These are phyloP conservation scores for Rhynchospora tenuis DNA, from an alignment of 176 grass and related monocot species.

Conservation along the genomic window DNA sequence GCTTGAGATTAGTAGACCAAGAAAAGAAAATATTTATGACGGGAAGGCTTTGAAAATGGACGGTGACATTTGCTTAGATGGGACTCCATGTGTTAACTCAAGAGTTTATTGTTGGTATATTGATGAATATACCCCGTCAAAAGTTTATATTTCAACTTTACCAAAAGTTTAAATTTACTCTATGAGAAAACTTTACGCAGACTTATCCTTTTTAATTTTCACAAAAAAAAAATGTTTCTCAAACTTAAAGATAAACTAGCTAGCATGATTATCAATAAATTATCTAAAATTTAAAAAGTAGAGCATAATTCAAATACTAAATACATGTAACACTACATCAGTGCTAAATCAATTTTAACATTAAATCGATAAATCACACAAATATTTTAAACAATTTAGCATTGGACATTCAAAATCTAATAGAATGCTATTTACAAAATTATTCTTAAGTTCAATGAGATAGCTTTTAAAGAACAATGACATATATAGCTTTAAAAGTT, in stretches of 20 bases:
- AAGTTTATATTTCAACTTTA: not conserved
- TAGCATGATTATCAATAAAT: not conserved
- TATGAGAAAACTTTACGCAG: not conserved
- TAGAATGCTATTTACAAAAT: too few relatives aligned
- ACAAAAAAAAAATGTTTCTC: not conserved
- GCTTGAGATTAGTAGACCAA: constrained; percentile 26
- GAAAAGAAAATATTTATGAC: constrained; percentile 13
- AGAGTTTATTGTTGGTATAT: constrained; percentile 10
- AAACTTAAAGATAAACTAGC: too few relatives aligned
- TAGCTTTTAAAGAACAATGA: too few relatives aligned
- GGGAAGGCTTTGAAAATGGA: not conserved
- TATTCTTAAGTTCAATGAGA: too few relatives aligned
- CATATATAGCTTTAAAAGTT: too few relatives aligned
- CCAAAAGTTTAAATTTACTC: not conserved
- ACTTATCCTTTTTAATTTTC: not conserved
- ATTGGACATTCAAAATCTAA: too few relatives aligned
- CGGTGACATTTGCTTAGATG: constrained; percentile 44
- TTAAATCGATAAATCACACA: not conserved
- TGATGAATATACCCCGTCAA: constrained; percentile 3
- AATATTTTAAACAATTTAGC: too few relatives aligned
- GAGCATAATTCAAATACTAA: not conserved
- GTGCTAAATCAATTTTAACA: not conserved
- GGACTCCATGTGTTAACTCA: constrained; percentile 53
- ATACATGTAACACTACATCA: not conserved
- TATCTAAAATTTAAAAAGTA: not conserved